Percentiles rank a stretch among this genome's conserved stretches.
These are phyloP conservation scores for Sporothrix phasma DNA, from an alignment of 2,329 filamentous ascomycete genomes.

Conservation along the genomic window DNA sequence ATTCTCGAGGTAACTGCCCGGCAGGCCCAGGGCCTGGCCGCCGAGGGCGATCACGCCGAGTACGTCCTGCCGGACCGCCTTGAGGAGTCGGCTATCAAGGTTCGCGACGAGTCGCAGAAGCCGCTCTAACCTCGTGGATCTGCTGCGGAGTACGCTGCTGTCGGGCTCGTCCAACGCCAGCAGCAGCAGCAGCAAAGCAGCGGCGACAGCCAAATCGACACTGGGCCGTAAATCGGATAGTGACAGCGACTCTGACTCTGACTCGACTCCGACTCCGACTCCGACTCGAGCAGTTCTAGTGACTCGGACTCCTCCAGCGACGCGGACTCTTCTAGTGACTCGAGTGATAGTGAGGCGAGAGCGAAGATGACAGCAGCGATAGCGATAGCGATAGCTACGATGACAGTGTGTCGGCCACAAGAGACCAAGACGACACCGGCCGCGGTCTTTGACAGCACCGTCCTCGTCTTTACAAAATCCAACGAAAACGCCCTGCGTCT, in stretches of 20 bases:
- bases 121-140: conserved; percentile 75
- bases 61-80: conserved; percentile 52
- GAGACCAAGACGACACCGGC: background rate
- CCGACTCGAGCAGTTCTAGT: conserved; percentile 20
- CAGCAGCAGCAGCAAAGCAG: background rate
- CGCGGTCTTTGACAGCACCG: conserved; percentile 31
- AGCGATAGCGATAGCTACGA: background rate
- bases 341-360: background rate
- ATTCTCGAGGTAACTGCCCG: conserved; percentile 52
- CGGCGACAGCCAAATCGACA: background rate
- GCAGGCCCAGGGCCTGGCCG: conserved; percentile 17
- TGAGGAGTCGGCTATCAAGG: conserved; percentile 55
- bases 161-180: conserved; percentile 1
- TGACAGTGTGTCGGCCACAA: background rate
- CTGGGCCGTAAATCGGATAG: conserved; percentile 18
- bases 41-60: background rate
- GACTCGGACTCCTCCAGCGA: background rate
- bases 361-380: background rate
- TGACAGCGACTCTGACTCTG: background rate
- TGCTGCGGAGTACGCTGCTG: conserved; percentile 53
- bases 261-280: conserved; percentile 10
- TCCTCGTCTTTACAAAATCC: conserved; percentile 81
- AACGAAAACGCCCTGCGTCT: conserved; percentile 83
- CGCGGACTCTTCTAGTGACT: background rate
- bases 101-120: conserved; percentile 61